Evolutionary conservation across 371 early-diverging fungal species (phyloP).

Genomic region (Mucor velutinosus): DNA sequence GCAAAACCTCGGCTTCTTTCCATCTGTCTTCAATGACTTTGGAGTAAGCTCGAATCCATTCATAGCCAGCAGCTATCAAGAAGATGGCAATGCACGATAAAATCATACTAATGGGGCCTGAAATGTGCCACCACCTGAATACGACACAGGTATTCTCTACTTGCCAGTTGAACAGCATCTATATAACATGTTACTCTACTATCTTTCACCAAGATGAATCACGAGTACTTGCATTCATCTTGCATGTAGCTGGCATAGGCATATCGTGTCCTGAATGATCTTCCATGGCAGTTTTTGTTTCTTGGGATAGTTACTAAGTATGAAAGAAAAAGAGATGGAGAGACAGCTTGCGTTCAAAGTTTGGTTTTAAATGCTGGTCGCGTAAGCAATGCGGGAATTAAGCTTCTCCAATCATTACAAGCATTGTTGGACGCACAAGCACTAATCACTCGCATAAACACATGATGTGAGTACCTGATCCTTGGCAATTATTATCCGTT

Average conservation of each 20-base stretch:
- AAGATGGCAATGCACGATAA: conserved; percentile 63
- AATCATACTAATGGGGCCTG: conserved; percentile 48
- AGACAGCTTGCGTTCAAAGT: neutral
- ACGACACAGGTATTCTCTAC: conserved; percentile 76
- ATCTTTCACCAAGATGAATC: neutral
- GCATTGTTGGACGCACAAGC: neutral
- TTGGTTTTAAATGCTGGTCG: conserved; percentile 1
- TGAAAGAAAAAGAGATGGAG: neutral
- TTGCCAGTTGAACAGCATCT: conserved; percentile 86
- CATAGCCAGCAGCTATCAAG: conserved; percentile 64
- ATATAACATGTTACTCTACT: conserved; percentile 4
- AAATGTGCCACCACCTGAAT: conserved; percentile 77
- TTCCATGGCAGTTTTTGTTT: conserved; percentile 10
- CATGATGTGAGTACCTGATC: neutral
- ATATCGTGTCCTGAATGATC: conserved; percentile 27
- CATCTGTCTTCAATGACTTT: conserved; percentile 51
- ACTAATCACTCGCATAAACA: neutral
- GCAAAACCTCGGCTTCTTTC: conserved; percentile 18
- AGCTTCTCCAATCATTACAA: neutral
- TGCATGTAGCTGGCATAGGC: conserved; percentile 30
- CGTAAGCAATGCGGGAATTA: conserved; percentile 4
- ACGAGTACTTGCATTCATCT: conserved; percentile 29
- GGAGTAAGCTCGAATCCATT: conserved; percentile 56
- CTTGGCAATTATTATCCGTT: neutral
- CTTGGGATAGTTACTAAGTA: neutral